These are phyloP conservation scores for Naumovozyma baii DNA, from an alignment of 805 yeast species.

Conservation along the genomic window DNA sequence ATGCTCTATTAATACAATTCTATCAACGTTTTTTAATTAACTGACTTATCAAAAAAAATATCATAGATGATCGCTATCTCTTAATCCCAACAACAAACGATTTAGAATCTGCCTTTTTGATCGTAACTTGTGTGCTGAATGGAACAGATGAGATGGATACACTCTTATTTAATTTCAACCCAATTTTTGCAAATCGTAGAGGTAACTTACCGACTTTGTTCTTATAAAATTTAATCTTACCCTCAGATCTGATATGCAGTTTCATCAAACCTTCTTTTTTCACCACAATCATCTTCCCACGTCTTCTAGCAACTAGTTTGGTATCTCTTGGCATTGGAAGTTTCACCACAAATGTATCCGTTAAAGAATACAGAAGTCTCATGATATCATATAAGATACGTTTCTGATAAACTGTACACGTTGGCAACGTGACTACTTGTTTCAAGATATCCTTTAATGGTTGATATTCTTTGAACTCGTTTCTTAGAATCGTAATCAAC, in stretches of 20 bases:
- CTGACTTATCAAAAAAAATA: too few relatives aligned
- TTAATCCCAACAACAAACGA: slow-evolving; percentile 23
- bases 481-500: slow-evolving; percentile 17
- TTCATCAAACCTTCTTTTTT: slow-evolving; percentile 41
- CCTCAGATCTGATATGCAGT: slow-evolving; percentile 20
- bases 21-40: too few relatives aligned
- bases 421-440: slow-evolving; percentile 56
- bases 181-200: slow-evolving; percentile 36
- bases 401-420: slow-evolving; percentile 49
- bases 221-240: slow-evolving; percentile 8
- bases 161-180: slow-evolving; percentile 26
- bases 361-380: slow-evolving; percentile 54
- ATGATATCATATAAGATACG: slow-evolving; percentile 55
- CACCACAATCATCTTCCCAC: slow-evolving; percentile 46
- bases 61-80: too few relatives aligned
- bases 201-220: slow-evolving; percentile 26
- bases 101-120: slow-evolving; percentile 23
- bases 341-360: slow-evolving; percentile 50
- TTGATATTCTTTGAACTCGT: slow-evolving; percentile 32
- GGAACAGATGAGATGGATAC: slow-evolving; percentile 38
- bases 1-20: too few relatives aligned
- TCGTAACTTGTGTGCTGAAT: slow-evolving; percentile 24
- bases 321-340: slow-evolving; percentile 61
- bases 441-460: slow-evolving; percentile 57
- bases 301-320: slow-evolving; percentile 51